Evolutionary conservation across 2,329 filamentous ascomycete species (phyloP), one percentile per base, ranked within the genome.

Genomic region (Fusarium albidum): DNA sequence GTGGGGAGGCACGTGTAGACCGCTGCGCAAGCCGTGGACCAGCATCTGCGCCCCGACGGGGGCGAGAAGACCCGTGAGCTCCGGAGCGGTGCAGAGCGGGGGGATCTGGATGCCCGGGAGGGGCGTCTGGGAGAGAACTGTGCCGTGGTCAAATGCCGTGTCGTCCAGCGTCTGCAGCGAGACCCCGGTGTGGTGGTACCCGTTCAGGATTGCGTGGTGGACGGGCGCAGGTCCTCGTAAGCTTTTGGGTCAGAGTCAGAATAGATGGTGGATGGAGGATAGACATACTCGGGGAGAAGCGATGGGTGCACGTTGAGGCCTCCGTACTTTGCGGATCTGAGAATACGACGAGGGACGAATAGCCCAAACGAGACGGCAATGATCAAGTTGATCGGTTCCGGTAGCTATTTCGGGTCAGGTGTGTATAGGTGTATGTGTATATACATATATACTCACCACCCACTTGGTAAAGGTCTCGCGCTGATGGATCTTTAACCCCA

Each of bases 281-380:
- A 6, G 7, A 69, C 79, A 63, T 78, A 91, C 87, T 95, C 89
- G 5, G 93, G 94, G 12, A 99, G 82, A 25, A 97, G 75, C 1
- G 94, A 98, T 1, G 95, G 95, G 68, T 99, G 95, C 3, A 99
- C 82, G 72, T 99, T 99, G 4, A 99, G 76, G 0, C 95, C 95
- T 35, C 93, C 93, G 74, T 96, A 96, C 64, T 83, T 84, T 18
- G 90, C 84, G 1, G 76, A 76, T 17, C 77, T 77, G 17, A 99
- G 78, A 13, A 98, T 85, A 5, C 91, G 82, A 1, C 82, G 81
- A 1, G 95, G 95, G 1, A 99, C 87, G 56, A 97, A 89, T 8
- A 96, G 82, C 4, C 95, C 95, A 74, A 98, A 99, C 0, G 95
- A 98, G 5, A 98, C 95, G 40, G 93, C 93, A 38, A 98, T 80